Base-by-base conservation (phyloP, 495 filamentous ascomycete species). In the Clavariopsis aquatica region DNA sequence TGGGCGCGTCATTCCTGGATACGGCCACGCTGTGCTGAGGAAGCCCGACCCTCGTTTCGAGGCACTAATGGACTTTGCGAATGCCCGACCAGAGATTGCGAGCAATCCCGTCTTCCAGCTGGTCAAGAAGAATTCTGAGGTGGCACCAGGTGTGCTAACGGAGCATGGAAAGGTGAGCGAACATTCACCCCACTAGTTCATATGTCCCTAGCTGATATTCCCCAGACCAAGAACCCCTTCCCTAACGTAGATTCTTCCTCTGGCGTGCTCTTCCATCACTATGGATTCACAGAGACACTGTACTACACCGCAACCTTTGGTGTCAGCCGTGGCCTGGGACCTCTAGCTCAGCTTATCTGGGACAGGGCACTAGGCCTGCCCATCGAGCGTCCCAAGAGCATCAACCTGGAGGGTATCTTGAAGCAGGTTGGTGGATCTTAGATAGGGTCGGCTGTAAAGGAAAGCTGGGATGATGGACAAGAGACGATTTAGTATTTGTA, bases 261-360 rank as follows among this genome's bases (percentile, higher is more conserved):
- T 1, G 94, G 94, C 57, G 95, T 96, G 4, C 81, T 98, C 38
- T 98, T 98, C 83, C 85, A 97, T 74, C 92, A 97, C 77, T 98
- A 94, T 72, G 94, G 92, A 52, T 95, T 97, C 85, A 88, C 88
- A 76, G 91, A 98, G 77, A 96, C 93, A 1, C 83, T 97, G 8
- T 98, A 98, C 80, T 98, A 98, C 76, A 98, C 94, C 17, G 94
- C 91, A 22, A 96, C 93, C 7, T 98, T 98, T 66, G 94, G 94
- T 70, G 94, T 98, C 41, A 91, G 87, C 70, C 83, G 94, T 74
- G 93, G 93, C 15, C 77, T 98, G 28, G 94, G 94, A 10, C 94
- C 94, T 24, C 79, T 98, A 22, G 92, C 91, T 49, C 94, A 98
- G 77, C 80, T 98, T 64, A 89, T 98, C 73, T 98, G 94, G 94